A percentile compares a stretch with the other conserved stretches of the same genome.
These are phyloP conservation scores for Fusarium heterosporum DNA, from an alignment of 2,329 filamentous ascomycete species.

Conservation along the genomic window DNA sequence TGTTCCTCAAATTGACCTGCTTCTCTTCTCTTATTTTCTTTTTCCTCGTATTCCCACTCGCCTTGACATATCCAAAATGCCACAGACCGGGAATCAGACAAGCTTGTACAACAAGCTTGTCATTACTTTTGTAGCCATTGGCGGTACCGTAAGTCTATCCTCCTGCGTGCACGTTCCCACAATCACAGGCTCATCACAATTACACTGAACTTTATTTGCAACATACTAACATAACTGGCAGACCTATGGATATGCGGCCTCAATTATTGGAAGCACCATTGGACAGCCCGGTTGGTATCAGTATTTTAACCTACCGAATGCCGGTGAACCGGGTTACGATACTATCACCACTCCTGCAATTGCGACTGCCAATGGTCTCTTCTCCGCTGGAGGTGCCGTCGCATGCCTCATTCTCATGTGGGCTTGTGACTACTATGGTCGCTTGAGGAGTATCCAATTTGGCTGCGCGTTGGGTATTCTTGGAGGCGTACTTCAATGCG, in stretches of 20 bases:
- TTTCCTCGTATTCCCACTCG: not conserved
- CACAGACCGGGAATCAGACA: conserved; percentile 38
- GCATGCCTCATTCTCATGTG: conserved; percentile 63
- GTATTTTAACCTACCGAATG: conserved; percentile 59
- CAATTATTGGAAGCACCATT: conserved; percentile 63
- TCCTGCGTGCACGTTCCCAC: not conserved
- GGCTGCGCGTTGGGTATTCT: conserved; percentile 58
- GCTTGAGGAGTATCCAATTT: conserved; percentile 60
- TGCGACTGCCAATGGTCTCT: conserved; percentile 61
- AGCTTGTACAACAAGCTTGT: conserved; percentile 52
- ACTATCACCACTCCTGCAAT: conserved; percentile 59
- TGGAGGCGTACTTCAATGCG: conserved; percentile 60
- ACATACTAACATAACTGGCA: conserved; percentile 29
- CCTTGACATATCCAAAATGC: conserved; percentile 1
- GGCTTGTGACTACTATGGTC: conserved; percentile 57
- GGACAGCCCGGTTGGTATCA: conserved; percentile 64
- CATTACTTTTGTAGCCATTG: conserved; percentile 52
- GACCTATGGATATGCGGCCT: conserved; percentile 64
- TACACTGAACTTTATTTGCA: not conserved
- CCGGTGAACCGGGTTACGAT: conserved; percentile 59
- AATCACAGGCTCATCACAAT: not conserved
- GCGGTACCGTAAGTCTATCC: conserved; percentile 46
- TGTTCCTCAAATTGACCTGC: not conserved
- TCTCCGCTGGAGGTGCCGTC: conserved; percentile 61
- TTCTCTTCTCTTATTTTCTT: not conserved